phyloP scores from a whole-genome alignment of 768 basidiomycete species.

The Lepiota subincarnata region DNA sequence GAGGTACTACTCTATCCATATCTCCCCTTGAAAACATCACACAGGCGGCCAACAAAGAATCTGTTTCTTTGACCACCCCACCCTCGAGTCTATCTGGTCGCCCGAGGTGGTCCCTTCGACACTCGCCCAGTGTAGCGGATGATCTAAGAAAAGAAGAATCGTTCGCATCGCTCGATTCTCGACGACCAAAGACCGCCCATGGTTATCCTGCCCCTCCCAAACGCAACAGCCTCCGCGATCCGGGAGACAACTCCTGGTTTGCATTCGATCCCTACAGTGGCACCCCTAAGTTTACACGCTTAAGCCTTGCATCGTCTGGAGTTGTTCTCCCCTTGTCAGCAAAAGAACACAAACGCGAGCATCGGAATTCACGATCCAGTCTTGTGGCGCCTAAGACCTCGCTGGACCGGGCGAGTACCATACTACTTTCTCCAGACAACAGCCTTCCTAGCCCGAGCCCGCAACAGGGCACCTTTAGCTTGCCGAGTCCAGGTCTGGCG shows the following conservation, averaged over 20 bases:
- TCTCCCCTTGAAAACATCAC: too few relatives aligned
- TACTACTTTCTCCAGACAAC: neutral
- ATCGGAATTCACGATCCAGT: neutral
- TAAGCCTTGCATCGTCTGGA: constrained; percentile 27
- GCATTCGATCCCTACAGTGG: constrained; percentile 28
- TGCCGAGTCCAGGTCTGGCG: neutral
- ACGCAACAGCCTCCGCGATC: constrained; percentile 8
- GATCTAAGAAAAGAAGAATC: neutral
- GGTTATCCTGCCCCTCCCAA: constrained; percentile 8
- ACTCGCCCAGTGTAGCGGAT: neutral
- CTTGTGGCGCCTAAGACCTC: neutral
- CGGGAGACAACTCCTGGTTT: constrained; percentile 32
- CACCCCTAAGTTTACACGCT: constrained; percentile 38
- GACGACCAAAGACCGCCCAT: constrained; percentile 4
- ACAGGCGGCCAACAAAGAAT: too few relatives aligned
- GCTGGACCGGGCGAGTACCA: neutral
- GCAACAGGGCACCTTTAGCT: neutral
- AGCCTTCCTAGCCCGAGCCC: neutral
- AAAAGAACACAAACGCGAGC: constrained; percentile 21
- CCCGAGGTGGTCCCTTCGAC: neutral
- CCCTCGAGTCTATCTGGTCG: too few relatives aligned
- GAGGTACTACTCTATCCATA: too few relatives aligned
- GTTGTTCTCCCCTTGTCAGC: constrained; percentile 41
- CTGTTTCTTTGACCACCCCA: too few relatives aligned
- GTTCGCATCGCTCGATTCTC: neutral